Base-by-base conservation (phyloP, 768 basidiomycete species). In the Mycena amicta region DNA sequence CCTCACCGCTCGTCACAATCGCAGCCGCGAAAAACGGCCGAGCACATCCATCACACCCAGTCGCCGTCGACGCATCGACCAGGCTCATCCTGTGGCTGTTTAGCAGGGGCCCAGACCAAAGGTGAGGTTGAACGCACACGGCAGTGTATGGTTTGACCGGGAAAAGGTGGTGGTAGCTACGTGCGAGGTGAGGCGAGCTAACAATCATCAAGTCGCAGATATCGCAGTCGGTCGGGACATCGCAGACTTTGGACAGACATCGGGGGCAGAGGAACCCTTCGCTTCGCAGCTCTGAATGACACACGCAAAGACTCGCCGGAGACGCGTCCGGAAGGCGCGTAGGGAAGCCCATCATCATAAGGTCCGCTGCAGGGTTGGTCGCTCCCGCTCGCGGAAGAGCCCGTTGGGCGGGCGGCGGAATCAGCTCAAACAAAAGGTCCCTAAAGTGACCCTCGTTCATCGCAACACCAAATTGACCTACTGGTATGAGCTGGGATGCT, bases 321-420 rank as follows among this genome's bases (percentile, higher is more conserved):
- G 89, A 90, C 11, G 86, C 85, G 64, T 92, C 89, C 0, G 95
- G 92, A 5, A 97, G 79, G 18, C 95, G 87, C 16, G 91, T 93
- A 1, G 97, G 97, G 74, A 99, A 99, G 8, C 97, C 97, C 93
- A 99, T 98, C 83, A 97, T 91, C 91, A 99, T 97, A 52, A 99
- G 78, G 74, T 98, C 96, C 0, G 92, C 88, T 0, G 88, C 83
- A 22, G 84, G 83, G 61, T 87, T 89, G 12, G 77, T 72, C 12
- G 73, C 70, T 4, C 79, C 74, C 50, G 77, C 67, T 27, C 85
- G 80, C 4, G 80, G 70, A 22, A 85, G 62, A 3, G 83, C 78
- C 4, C 82, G 83, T 68, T 92, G 90, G 0, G 95, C 93, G 0
- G 97, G 97, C 0, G 97, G 97, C 20, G 95, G 94, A 22, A 99